Conservation (phyloP, 169 alveolate species). For the Plasmodium relictum region DNA sequence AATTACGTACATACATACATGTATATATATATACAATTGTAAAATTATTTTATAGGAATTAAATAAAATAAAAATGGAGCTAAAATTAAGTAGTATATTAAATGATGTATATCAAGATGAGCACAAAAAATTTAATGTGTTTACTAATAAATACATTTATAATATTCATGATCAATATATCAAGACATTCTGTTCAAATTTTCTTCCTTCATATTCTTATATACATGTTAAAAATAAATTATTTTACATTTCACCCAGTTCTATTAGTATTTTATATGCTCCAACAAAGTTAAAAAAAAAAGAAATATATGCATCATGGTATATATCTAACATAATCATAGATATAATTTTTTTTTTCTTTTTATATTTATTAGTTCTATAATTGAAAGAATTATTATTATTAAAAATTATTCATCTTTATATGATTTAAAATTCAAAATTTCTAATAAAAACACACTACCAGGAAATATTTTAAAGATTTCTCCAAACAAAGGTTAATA, state of each 20-base stretch:
- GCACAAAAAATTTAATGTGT: slow-evolving; percentile 63
- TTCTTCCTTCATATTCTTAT: slow-evolving; percentile 68
- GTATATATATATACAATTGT: slow-evolving; percentile 8
- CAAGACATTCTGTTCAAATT: slow-evolving; percentile 66
- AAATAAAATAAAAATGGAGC: slow-evolving; percentile 41
- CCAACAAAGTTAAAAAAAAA: slow-evolving; percentile 65
- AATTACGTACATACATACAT: slow-evolving; percentile 2
- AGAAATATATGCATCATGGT: neutral
- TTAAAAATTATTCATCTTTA: slow-evolving; percentile 57
- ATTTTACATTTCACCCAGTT: slow-evolving; percentile 67
- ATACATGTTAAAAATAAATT: slow-evolving; percentile 56
- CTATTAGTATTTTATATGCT: slow-evolving; percentile 67
- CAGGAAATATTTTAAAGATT: slow-evolving; percentile 53
- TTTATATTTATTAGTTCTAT: slow-evolving; percentile 27
- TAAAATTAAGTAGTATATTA: slow-evolving; percentile 34
- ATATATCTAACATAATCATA: neutral
- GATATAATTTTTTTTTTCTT: slow-evolving; percentile 7
- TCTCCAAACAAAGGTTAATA: slow-evolving; percentile 53
- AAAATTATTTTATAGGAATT: slow-evolving; percentile 37
- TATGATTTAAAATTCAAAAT: slow-evolving; percentile 65
- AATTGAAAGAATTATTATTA: slow-evolving; percentile 67
- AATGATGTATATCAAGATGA: slow-evolving; percentile 39
- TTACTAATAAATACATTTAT: slow-evolving; percentile 48
- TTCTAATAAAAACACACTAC: slow-evolving; percentile 47
- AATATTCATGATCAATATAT: slow-evolving; percentile 33